phyloP scores from a whole-genome alignment of 345 rosid species.

The Populus ilicifolia region DNA sequence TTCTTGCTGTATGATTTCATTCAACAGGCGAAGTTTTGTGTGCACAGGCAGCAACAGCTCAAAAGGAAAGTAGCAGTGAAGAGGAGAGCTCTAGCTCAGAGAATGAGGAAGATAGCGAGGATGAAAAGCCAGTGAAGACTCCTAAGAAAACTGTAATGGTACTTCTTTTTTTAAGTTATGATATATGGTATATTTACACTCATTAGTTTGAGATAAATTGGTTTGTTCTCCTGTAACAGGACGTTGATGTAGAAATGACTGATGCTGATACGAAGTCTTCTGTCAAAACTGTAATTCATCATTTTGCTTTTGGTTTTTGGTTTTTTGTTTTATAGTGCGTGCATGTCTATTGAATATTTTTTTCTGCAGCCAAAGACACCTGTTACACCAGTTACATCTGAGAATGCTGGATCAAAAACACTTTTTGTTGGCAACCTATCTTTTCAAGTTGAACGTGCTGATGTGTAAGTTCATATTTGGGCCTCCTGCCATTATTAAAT shows the following conservation, averaged over 20 bases:
- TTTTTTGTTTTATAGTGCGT: neutral
- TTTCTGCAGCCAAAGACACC: slow-evolving; percentile 64
- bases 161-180: neutral
- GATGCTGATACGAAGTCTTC: slow-evolving; percentile 40
- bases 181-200: neutral
- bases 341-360: neutral
- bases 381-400: slow-evolving; percentile 51
- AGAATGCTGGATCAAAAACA: slow-evolving; percentile 51
- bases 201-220: neutral
- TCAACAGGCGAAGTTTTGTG: neutral
- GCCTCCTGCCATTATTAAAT: no score
- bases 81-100: slow-evolving; percentile 40
- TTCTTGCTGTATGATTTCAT: neutral
- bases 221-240: slow-evolving; percentile 2
- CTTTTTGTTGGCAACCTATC: slow-evolving; percentile 71
- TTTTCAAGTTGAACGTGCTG: slow-evolving; percentile 45
- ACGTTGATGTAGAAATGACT: slow-evolving; percentile 55
- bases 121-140: slow-evolving; percentile 41
- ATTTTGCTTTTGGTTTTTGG: neutral
- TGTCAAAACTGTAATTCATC: slow-evolving; percentile 35
- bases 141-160: slow-evolving; percentile 43
- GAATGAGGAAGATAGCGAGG: slow-evolving; percentile 46
- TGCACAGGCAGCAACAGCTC: slow-evolving; percentile 19
- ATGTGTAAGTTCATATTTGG: slow-evolving; percentile 44
- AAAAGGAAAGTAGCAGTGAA: slow-evolving; percentile 50